Percentiles rank a stretch among this genome's conserved stretches.
Evolutionary conservation across 2,329 filamentous ascomycete genomes (phyloP).

Genomic region (Graphium sp.): DNA sequence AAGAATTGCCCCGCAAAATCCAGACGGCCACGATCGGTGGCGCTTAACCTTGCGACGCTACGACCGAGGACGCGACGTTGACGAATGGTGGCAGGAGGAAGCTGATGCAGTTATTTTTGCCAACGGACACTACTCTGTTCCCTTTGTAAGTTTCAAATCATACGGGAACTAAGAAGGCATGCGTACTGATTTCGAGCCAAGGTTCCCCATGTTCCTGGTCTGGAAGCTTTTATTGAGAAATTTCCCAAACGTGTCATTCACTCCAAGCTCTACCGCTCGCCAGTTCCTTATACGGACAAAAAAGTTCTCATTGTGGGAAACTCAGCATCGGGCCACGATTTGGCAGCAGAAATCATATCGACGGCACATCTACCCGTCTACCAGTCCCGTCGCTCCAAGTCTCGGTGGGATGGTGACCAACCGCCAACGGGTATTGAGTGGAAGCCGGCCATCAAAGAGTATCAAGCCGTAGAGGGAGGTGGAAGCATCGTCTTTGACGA

Average conservation of each 20-base stretch:
- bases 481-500: slow-evolving; percentile 25
- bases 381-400: slow-evolving; percentile 29
- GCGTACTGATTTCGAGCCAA: slow-evolving; percentile 8
- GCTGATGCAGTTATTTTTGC: slow-evolving; percentile 27
- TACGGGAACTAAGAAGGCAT: neutral
- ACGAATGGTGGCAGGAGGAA: slow-evolving; percentile 34
- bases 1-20: slow-evolving; percentile 8
- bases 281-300: slow-evolving; percentile 14
- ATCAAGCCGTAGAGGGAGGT: slow-evolving; percentile 16
- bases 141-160: slow-evolving; percentile 19
- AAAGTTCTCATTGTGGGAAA: slow-evolving; percentile 23
- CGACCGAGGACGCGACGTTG: slow-evolving; percentile 22
- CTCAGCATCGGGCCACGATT: slow-evolving; percentile 24
- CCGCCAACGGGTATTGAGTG: slow-evolving; percentile 30
- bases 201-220: slow-evolving; percentile 27
- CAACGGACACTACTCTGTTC: slow-evolving; percentile 25
- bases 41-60: slow-evolving; percentile 27
- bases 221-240: slow-evolving; percentile 18
- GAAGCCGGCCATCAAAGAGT: slow-evolving; percentile 33
- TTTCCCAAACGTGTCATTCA: slow-evolving; percentile 23
- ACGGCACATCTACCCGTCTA: slow-evolving; percentile 25
- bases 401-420: slow-evolving; percentile 29
- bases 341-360: slow-evolving; percentile 18
- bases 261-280: slow-evolving; percentile 26
- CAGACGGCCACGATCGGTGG: slow-evolving; percentile 17